A percentile compares a stretch with the other conserved stretches of the same genome.
Conservation (phyloP, 2,329 filamentous ascomycete genomes). For the Coniochaeta sp. region DNA sequence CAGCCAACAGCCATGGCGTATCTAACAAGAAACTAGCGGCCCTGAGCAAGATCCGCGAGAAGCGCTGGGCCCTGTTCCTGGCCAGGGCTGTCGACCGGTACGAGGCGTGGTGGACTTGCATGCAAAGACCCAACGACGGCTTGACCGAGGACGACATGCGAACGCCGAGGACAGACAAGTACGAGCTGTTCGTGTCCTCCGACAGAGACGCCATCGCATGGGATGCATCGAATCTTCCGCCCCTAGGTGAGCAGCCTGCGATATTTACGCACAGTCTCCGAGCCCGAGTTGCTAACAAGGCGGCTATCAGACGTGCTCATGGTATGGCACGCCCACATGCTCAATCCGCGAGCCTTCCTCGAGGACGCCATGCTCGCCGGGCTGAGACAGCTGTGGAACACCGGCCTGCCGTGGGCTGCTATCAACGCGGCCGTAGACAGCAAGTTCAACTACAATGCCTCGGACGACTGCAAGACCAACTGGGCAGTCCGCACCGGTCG, state of each 20-base stretch:
- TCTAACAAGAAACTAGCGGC: constrained; percentile 28
- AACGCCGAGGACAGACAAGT: constrained; percentile 12
- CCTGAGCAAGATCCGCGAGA: constrained; percentile 55
- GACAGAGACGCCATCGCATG: constrained; percentile 7
- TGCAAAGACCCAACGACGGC: constrained; percentile 15
- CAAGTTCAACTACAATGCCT: constrained; percentile 48
- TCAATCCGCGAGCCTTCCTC: constrained; percentile 67
- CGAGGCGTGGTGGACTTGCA: constrained; percentile 53
- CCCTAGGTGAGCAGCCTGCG: constrained; percentile 42
- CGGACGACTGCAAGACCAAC: constrained; percentile 29
- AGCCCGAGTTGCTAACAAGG: constrained; percentile 1
- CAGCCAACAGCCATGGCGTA: background rate
- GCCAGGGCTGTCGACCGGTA: constrained; percentile 63
- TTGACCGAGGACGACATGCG: constrained; percentile 30
- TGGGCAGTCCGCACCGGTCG: constrained; percentile 44
- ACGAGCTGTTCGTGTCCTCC: constrained; percentile 29
- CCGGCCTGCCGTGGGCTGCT: constrained; percentile 58
- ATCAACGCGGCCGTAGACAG: constrained; percentile 52
- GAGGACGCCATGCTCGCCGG: constrained; percentile 63
- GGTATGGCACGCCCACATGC: constrained; percentile 74
- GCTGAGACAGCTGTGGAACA: constrained; percentile 47
- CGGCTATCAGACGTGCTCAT: constrained; percentile 58
- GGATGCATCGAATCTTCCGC: constrained; percentile 38
- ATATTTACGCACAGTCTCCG: background rate
- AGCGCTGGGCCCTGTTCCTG: constrained; percentile 66